Conservation (phyloP, 2,329 filamentous ascomycete genomes). For the Grosmannia penicillata region DNA sequence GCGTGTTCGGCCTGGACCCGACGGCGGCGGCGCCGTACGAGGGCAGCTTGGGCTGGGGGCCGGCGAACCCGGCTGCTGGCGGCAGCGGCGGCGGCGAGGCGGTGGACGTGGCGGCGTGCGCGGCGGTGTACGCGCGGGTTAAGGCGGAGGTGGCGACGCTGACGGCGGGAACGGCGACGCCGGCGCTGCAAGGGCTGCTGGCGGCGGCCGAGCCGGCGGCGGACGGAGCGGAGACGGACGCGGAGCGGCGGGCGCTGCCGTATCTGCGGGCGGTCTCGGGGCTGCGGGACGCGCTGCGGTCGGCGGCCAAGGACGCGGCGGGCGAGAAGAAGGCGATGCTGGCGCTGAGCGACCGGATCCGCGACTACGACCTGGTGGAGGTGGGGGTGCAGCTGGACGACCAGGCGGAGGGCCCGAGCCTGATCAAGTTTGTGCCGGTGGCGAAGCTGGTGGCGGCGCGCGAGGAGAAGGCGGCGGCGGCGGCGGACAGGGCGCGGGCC, state of each 20-base stretch:
- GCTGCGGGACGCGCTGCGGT: constrained; percentile 21
- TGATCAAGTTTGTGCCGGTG: constrained; percentile 49
- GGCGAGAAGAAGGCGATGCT: constrained; percentile 20
- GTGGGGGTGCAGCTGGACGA: constrained; percentile 59
- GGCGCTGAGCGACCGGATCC: constrained; percentile 48
- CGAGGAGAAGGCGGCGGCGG: constrained; percentile 35
- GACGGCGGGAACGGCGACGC: background rate
- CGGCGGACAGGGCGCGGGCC: constrained; percentile 32
- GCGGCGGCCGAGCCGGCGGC: constrained; percentile 4
- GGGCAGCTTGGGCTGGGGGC: constrained; percentile 46
- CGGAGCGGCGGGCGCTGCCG: constrained; percentile 28
- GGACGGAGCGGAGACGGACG: constrained; percentile 3
- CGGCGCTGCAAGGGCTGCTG: constrained; percentile 5
- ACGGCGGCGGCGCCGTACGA: constrained; percentile 21
- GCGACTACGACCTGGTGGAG: constrained; percentile 50
- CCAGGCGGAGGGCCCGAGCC: constrained; percentile 38
- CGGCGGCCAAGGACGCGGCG: constrained; percentile 9
- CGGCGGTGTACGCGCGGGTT: constrained; percentile 6
- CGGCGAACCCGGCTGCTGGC: constrained; percentile 45
- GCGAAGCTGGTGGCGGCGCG: constrained; percentile 35
- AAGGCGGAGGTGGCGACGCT: constrained; percentile 8
- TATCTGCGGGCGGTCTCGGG: constrained; percentile 40
- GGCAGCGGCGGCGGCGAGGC: constrained; percentile 3
- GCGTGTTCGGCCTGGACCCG: constrained; percentile 48
- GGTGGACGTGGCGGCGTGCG: constrained; percentile 9